Conservation (phyloP, 805 yeast genomes). For the Schizosaccharomyces osmophilus region DNA sequence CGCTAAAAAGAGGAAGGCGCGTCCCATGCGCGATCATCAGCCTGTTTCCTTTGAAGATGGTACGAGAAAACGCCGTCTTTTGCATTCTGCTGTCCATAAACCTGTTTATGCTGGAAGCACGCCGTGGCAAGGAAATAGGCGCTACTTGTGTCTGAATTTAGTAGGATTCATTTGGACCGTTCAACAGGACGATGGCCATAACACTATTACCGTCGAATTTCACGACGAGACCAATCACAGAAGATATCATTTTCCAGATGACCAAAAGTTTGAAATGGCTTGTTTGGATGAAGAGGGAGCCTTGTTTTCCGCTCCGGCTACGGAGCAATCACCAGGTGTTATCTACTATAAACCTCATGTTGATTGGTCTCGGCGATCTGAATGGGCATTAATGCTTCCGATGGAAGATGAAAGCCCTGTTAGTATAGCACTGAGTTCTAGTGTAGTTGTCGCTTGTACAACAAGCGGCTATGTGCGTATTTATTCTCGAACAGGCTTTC, state of each 20-base stretch:
- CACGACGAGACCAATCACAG: constrained; percentile 52
- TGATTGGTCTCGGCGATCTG: constrained; percentile 14
- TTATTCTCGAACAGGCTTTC: constrained; percentile 49
- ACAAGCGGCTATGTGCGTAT: constrained; percentile 49
- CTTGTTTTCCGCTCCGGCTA: constrained; percentile 29
- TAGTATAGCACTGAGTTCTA: constrained; percentile 40
- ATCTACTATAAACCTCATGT: constrained; percentile 49
- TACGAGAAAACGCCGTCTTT: background rate
- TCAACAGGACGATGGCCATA: constrained; percentile 25
- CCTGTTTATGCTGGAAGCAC: constrained; percentile 79
- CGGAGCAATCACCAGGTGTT: constrained; percentile 16
- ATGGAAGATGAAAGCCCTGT: constrained; percentile 26
- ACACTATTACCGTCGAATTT: constrained; percentile 65
- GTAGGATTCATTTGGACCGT: constrained; percentile 63
- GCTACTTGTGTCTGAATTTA: constrained; percentile 13
- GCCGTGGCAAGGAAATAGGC: constrained; percentile 46
- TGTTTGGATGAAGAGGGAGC: constrained; percentile 26
- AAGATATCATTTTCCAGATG: constrained; percentile 70
- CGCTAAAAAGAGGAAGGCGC: constrained; percentile 3
- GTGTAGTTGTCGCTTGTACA: constrained; percentile 43
- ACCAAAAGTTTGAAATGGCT: constrained; percentile 46
- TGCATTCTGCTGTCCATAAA: constrained; percentile 7
- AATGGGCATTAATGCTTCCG: constrained; percentile 5
- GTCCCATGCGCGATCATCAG: no score
- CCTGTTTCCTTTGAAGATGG: background rate